A percentile compares a stretch with the other conserved stretches of the same genome.
Evolutionary conservation across 495 filamentous ascomycete genomes (phyloP).

Genomic region (Aspergillus ostianus): DNA sequence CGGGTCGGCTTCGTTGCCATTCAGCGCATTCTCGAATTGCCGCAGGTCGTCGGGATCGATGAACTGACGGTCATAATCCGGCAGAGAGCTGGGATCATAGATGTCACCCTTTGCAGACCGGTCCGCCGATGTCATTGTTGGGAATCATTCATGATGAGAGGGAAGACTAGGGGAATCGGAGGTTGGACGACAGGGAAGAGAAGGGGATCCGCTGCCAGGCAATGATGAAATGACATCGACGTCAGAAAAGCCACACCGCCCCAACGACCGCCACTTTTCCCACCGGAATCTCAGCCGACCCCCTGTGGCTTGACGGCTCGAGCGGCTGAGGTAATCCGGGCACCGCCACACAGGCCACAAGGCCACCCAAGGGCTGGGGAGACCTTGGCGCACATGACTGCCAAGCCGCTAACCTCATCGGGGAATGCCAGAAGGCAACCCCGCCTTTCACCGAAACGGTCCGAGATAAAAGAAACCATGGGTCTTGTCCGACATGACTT

Average conservation of each 20-base stretch:
- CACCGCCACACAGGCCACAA: not conserved
- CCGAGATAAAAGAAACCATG: conserved; percentile 13
- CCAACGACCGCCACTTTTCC: too few species aligned
- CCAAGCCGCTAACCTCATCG: not conserved
- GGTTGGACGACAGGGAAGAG: not conserved
- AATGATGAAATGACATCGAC: conserved; percentile 10
- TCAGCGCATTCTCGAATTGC: conserved; percentile 51
- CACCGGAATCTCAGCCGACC: not conserved
- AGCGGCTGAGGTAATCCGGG: not conserved
- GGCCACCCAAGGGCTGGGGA: too few species aligned
- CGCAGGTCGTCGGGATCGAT: conserved; percentile 53
- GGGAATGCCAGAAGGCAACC: not conserved
- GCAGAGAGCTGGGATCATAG: conserved; percentile 49
- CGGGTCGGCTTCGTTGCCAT: conserved; percentile 46
- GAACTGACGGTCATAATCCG: conserved; percentile 66
- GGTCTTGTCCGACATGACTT: conserved; percentile 13
- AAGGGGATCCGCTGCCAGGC: conserved; percentile 7
- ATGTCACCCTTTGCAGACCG: conserved; percentile 25
- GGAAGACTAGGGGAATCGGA: not conserved
- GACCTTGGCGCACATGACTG: too few species aligned
- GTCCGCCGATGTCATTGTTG: conserved; percentile 37
- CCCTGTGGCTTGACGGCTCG: not conserved
- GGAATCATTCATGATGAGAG: conserved; percentile 29
- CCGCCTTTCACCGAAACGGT: conserved; percentile 5
- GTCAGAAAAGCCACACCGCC: not conserved